phyloP scores from a whole-genome alignment of 2,329 filamentous ascomycete species.

The Fonsecaea nubica region DNA sequence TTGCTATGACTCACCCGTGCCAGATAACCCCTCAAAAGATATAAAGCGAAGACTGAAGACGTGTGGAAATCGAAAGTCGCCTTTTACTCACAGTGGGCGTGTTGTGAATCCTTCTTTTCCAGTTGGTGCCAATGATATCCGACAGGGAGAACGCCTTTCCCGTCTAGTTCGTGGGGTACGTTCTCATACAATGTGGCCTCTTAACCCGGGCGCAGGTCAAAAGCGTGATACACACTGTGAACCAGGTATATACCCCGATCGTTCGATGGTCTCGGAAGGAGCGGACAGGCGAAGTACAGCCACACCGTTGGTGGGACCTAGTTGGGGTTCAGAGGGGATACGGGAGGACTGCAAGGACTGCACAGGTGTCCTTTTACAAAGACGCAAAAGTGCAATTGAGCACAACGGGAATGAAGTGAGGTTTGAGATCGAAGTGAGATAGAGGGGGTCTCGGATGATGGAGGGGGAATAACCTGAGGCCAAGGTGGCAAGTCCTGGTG shows the following conservation, averaged over 20 bases:
- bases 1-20: constrained; percentile 37
- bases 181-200: constrained; percentile 9
- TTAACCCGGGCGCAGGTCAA: constrained; percentile 7
- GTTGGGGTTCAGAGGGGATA: constrained; percentile 1
- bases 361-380: constrained; percentile 26
- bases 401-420: constrained; percentile 11
- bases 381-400: constrained; percentile 21
- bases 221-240: background rate
- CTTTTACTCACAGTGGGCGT: constrained; percentile 32
- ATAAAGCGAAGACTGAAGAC: constrained; percentile 29
- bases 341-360: constrained; percentile 12
- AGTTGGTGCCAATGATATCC: background rate
- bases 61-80: constrained; percentile 23
- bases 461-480: constrained; percentile 32
- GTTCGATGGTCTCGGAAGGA: constrained; percentile 12
- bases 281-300: constrained; percentile 7
- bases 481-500: constrained; percentile 32
- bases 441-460: constrained; percentile 1
- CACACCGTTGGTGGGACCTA: constrained; percentile 4
- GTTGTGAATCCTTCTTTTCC: constrained; percentile 19
- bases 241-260: background rate
- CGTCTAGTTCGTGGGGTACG: constrained; percentile 7
- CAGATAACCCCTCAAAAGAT: constrained; percentile 23
- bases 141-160: constrained; percentile 6
- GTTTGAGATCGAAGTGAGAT: constrained; percentile 19